A percentile compares a stretch with the other conserved stretches of the same genome.
Conservation (phyloP, 495 filamentous ascomycete species). For the Podospora conica region DNA sequence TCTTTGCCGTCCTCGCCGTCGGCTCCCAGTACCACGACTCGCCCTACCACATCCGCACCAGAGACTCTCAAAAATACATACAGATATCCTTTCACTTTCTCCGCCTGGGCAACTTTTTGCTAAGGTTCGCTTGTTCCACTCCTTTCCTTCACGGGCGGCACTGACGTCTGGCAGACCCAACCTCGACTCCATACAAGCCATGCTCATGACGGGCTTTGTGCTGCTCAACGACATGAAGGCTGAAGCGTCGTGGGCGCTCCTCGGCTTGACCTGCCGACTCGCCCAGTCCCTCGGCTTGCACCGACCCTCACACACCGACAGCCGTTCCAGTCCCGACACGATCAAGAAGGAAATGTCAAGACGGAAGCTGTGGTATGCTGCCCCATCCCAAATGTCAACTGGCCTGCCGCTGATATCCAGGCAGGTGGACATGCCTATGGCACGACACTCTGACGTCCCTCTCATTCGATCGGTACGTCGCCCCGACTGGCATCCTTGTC, state of each 20-base stretch:
- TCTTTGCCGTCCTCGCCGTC: constrained; percentile 74
- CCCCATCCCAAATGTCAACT: too few relatives aligned
- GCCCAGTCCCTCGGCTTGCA: constrained; percentile 52
- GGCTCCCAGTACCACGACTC: constrained; percentile 75
- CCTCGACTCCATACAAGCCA: constrained; percentile 51
- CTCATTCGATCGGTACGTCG: constrained; percentile 48
- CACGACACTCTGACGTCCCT: constrained; percentile 51
- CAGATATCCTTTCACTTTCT: constrained; percentile 54
- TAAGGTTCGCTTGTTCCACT: constrained; percentile 28
- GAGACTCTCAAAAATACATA: constrained; percentile 48
- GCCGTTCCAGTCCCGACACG: constrained; percentile 30
- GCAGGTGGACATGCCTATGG: constrained; percentile 53
- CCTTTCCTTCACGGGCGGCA: background rate
- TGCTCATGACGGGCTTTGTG: constrained; percentile 49
- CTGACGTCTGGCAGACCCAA: constrained; percentile 37
- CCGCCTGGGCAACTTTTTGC: constrained; percentile 47
- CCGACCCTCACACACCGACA: constrained; percentile 34
- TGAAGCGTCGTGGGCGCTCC: constrained; percentile 52
- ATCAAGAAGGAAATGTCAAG: constrained; percentile 39
- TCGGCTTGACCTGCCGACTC: constrained; percentile 49
- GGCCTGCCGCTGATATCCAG: background rate
- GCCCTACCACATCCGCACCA: constrained; percentile 48
- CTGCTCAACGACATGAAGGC: constrained; percentile 55
- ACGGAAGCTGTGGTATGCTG: constrained; percentile 39
- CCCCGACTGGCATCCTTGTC: too few relatives aligned